These are phyloP conservation scores for Aphanomyces euteiches DNA, from an alignment of 352 stramenopile genomes.

Conservation along the genomic window DNA sequence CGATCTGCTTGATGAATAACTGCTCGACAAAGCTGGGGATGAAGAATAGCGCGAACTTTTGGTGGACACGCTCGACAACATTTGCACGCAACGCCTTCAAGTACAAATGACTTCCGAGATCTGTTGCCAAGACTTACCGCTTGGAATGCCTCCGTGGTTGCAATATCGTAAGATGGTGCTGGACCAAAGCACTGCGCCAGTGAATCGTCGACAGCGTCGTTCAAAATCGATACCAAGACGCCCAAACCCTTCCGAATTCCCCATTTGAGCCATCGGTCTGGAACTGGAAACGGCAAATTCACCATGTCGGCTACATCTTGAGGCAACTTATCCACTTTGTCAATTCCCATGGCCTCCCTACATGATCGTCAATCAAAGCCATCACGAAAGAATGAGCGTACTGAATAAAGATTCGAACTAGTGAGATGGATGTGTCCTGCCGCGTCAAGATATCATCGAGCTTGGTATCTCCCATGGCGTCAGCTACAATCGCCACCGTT, in stretches of 20 bases:
- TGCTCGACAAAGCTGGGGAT: conserved; percentile 5
- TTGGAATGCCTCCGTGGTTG: conserved; percentile 2
- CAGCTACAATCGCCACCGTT: conserved; percentile 9
- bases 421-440: not conserved
- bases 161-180: not conserved
- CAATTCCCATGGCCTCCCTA: conserved; percentile 23
- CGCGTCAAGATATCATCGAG: conserved; percentile 18
- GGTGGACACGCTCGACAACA: not conserved
- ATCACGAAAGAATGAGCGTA: not conserved
- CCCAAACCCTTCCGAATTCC: not conserved
- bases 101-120: not conserved
- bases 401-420: conserved; percentile 20
- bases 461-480: conserved; percentile 11
- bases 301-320: not conserved
- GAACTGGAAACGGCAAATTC: conserved; percentile 10
- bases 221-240: conserved; percentile 1
- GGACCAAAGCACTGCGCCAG: conserved; percentile 17
- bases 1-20: conserved; percentile 13
- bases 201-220: conserved; percentile 12
- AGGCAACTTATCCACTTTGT: conserved; percentile 11
- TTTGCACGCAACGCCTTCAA: conserved; percentile 16
- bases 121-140: not conserved
- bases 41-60: conserved; percentile 2
- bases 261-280: not conserved
- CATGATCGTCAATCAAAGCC: not conserved